Evolutionary conservation across 192 early-diverging fungal species (phyloP).

Genomic region (Martensiomyces pterosporus): DNA sequence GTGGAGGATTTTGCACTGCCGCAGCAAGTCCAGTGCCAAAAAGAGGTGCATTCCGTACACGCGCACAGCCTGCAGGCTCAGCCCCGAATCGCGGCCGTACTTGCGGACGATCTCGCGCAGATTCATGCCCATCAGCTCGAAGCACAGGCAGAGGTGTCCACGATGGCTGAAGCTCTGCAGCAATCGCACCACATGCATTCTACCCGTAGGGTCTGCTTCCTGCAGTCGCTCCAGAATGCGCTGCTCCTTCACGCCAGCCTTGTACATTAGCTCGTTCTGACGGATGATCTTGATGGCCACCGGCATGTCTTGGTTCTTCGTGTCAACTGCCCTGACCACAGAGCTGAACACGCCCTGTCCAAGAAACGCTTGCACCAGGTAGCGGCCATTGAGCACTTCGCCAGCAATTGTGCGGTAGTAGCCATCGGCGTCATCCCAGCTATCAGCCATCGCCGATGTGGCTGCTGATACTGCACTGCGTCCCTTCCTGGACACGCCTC

Average conservation of each 20-base stretch:
- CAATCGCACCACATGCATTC: constrained; percentile 84
- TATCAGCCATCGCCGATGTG: constrained; percentile 58
- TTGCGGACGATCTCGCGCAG: constrained; percentile 90
- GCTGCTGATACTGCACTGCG: constrained; percentile 6
- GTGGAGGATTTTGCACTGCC: constrained; percentile 80
- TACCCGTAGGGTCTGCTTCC: constrained; percentile 80
- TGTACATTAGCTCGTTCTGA: constrained; percentile 91
- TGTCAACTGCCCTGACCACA: constrained; percentile 86
- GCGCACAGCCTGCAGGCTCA: constrained; percentile 90
- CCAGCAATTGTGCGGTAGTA: constrained; percentile 93
- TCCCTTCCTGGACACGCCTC: too few species aligned
- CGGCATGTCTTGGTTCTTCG: constrained; percentile 59
- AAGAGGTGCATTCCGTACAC: constrained; percentile 91
- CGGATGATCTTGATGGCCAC: constrained; percentile 97
- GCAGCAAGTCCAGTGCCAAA: constrained; percentile 74
- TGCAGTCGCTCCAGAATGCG: constrained; percentile 83
- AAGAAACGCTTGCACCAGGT: constrained; percentile 77
- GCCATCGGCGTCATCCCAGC: constrained; percentile 96
- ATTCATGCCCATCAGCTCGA: constrained; percentile 92
- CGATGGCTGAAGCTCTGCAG: constrained; percentile 85
- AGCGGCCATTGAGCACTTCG: constrained; percentile 81
- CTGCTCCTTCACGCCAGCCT: constrained; percentile 84
- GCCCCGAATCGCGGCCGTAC: constrained; percentile 89
- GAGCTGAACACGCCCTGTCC: constrained; percentile 95
- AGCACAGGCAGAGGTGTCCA: constrained; percentile 88